Percentiles rank a stretch among this genome's conserved stretches.
phyloP scores from a whole-genome alignment of 805 yeast genomes.

The Hanseniaspora hatyaiensis region DNA sequence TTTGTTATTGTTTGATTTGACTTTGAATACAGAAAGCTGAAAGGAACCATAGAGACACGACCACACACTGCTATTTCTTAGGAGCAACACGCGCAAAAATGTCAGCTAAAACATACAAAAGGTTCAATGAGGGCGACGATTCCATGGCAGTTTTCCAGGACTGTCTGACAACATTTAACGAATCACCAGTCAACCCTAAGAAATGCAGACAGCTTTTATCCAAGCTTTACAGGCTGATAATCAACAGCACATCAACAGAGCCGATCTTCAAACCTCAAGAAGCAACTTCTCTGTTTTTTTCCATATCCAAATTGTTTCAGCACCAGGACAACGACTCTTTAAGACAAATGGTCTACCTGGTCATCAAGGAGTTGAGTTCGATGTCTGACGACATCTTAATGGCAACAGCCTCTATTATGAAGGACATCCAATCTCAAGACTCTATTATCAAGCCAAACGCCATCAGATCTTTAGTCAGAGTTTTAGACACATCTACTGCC shows the following conservation, averaged over 20 bases:
- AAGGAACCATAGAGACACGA: too few species aligned
- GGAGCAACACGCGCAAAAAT: too few species aligned
- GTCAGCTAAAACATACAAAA: constrained; percentile 78
- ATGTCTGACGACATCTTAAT: constrained; percentile 84
- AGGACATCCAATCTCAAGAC: constrained; percentile 87
- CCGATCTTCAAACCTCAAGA: constrained; percentile 67
- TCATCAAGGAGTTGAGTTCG: constrained; percentile 79
- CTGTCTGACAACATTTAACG: constrained; percentile 84
- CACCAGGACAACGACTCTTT: constrained; percentile 71
- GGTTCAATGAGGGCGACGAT: constrained; percentile 76
- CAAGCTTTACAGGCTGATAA: constrained; percentile 63
- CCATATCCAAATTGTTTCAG: constrained; percentile 88
- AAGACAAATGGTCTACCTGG: constrained; percentile 86
- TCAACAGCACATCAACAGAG: constrained; percentile 6
- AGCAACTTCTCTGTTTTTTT: constrained; percentile 84
- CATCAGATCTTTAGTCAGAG: constrained; percentile 78
- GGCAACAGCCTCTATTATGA: constrained; percentile 97
- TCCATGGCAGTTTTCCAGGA: constrained; percentile 97
- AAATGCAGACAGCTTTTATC: constrained; percentile 77
- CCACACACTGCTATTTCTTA: too few species aligned
- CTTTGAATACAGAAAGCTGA: too few species aligned
- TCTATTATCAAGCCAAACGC: constrained; percentile 85
- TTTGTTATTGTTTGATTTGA: too few species aligned
- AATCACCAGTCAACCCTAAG: constrained; percentile 76
- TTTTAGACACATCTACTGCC: constrained; percentile 80